Evolutionary conservation across 192 early-diverging fungal species (phyloP).

Genomic region (Backusella tuberculispora): DNA sequence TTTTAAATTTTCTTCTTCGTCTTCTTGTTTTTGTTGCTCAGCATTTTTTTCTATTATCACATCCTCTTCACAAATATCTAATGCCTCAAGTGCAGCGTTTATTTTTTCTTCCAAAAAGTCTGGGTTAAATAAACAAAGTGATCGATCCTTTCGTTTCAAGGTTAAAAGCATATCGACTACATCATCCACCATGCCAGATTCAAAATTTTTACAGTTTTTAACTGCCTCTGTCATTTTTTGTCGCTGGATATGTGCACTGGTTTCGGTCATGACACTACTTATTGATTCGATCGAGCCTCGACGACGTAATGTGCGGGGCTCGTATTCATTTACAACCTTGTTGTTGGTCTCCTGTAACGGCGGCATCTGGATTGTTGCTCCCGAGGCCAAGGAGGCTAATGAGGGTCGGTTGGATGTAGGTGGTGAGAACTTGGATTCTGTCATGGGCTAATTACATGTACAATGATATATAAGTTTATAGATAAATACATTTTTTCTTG

Average conservation of each 20-base stretch:
- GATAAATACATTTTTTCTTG: not conserved
- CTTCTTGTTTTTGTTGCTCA: not conserved
- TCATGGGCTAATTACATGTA: not conserved
- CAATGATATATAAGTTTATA: no score
- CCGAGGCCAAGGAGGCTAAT: constrained; percentile 30
- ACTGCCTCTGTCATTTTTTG: constrained; percentile 43
- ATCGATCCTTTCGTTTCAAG: constrained; percentile 39
- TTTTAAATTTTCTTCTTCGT: not conserved
- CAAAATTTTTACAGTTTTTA: constrained; percentile 15
- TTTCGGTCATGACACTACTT: constrained; percentile 39
- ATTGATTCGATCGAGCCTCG: constrained; percentile 39
- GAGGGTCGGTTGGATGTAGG: constrained; percentile 21
- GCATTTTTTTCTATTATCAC: not conserved
- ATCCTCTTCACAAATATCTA: constrained; percentile 33
- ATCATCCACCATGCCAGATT: constrained; percentile 21
- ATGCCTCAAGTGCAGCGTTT: constrained; percentile 33
- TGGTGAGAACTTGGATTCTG: not conserved
- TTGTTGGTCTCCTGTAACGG: constrained; percentile 16
- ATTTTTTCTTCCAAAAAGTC: constrained; percentile 40
- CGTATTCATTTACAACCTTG: constrained; percentile 7
- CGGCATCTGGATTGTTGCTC: constrained; percentile 23
- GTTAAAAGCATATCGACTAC: constrained; percentile 45
- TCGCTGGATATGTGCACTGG: constrained; percentile 28
- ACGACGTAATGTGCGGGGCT: constrained; percentile 9
- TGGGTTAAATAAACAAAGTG: constrained; percentile 43